phyloP scores from a whole-genome alignment of 225 moss, liverwort and hornwort genomes.

The Climacium dendroides region DNA sequence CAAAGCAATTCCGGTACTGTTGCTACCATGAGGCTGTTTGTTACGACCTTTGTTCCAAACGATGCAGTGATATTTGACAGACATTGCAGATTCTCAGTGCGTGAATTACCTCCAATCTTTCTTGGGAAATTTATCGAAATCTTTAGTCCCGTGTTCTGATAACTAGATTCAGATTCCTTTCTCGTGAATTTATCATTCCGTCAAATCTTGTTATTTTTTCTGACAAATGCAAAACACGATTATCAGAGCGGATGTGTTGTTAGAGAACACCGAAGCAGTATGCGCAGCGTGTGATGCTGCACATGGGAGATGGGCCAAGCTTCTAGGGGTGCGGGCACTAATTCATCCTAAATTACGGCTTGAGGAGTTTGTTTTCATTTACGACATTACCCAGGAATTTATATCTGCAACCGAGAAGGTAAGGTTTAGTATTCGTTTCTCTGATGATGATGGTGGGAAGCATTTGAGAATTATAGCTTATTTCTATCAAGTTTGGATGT shows the following conservation, averaged over 20 bases:
- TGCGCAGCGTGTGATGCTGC: conserved; percentile 99
- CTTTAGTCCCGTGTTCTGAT: not conserved
- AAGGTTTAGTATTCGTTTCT: not conserved
- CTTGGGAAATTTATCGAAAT: not conserved
- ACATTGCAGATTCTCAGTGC: not conserved
- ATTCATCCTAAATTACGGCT: conserved; percentile 86
- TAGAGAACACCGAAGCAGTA: conserved; percentile 94
- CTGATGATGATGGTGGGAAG: not conserved
- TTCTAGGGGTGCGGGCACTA: conserved; percentile 78
- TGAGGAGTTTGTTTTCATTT: conserved; percentile 88
- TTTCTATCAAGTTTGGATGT: not conserved
- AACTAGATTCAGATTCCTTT: not conserved
- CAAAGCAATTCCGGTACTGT: conserved; percentile 82
- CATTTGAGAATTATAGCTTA: not conserved
- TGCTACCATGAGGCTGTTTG: not conserved
- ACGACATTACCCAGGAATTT: conserved; percentile 84
- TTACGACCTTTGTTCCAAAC: not conserved
- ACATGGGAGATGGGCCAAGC: conserved; percentile 95
- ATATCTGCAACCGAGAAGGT: conserved; percentile 98
- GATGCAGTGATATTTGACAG: not conserved
- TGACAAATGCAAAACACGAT: conserved; percentile 6
- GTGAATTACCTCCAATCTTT: not conserved
- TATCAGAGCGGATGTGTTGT: conserved; percentile 88
- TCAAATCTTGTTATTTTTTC: not conserved
- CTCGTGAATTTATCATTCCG: not conserved